A percentile compares a stretch with the other conserved stretches of the same genome.
phyloP scores from a whole-genome alignment of 75 land plant genomes.

The Pinus albicaulis region DNA sequence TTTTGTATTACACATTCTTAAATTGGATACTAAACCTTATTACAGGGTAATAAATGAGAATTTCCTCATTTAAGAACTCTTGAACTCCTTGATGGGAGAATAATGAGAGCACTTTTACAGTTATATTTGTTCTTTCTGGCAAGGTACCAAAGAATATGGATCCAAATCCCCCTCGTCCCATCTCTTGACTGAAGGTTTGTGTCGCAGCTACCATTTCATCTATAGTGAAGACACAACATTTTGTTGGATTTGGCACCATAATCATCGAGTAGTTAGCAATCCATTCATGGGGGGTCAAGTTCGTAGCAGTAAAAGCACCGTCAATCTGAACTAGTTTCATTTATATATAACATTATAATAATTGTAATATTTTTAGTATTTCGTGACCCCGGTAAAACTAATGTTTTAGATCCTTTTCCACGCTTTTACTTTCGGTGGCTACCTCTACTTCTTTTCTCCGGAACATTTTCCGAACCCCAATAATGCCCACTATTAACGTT shows the following conservation, averaged over 20 bases:
- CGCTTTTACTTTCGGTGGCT: neutral
- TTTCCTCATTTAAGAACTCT: slow-evolving; percentile 40
- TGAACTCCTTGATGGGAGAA: slow-evolving; percentile 25
- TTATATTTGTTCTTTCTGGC: slow-evolving; percentile 22
- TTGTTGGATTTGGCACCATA: neutral
- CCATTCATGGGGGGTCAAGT: too few relatives aligned
- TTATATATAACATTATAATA: too few relatives aligned
- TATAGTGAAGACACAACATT: neutral
- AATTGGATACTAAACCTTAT: too few relatives aligned
- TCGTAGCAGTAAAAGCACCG: neutral
- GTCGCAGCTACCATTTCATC: too few relatives aligned
- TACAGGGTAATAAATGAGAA: neutral
- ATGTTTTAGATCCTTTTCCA: neutral
- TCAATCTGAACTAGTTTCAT: neutral
- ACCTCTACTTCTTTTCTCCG: neutral
- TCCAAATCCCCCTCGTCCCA: neutral
- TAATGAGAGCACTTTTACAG: slow-evolving; percentile 27
- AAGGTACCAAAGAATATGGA: slow-evolving; percentile 11
- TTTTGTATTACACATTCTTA: too few relatives aligned
- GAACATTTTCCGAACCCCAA: too few relatives aligned
- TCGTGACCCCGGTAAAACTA: too few relatives aligned
- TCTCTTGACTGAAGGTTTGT: too few relatives aligned
- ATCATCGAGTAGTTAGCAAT: too few relatives aligned
- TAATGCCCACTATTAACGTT: too few relatives aligned
- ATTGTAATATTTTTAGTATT: too few relatives aligned